These are phyloP conservation scores for Fraxinus velutina DNA, from an alignment of 305 asterid genomes.

Conservation along the genomic window DNA sequence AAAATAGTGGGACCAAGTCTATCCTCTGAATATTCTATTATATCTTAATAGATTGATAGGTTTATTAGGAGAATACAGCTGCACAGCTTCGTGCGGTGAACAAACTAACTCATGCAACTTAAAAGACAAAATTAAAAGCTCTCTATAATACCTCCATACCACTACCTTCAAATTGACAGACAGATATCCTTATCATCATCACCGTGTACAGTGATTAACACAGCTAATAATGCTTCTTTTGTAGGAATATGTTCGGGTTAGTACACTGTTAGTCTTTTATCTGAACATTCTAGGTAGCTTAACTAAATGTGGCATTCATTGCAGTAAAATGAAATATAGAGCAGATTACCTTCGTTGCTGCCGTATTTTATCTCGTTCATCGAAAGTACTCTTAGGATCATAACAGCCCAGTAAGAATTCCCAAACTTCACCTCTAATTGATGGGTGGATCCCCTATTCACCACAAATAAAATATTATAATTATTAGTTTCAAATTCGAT, in stretches of 20 bases:
- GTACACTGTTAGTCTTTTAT: background rate
- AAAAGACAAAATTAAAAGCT: background rate
- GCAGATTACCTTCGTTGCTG: constrained; percentile 55
- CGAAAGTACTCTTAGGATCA: constrained; percentile 67
- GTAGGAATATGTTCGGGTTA: background rate
- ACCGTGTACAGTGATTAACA: background rate
- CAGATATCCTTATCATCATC: constrained; percentile 3
- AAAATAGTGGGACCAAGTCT: background rate
- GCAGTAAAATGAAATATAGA: background rate
- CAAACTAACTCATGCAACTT: background rate
- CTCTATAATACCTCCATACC: background rate
- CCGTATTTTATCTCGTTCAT: constrained; percentile 62
- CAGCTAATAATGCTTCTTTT: constrained; percentile 9
- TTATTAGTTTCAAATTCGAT: constrained; percentile 25
- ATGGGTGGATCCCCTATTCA: constrained; percentile 83
- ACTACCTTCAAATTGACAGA: constrained; percentile 2
- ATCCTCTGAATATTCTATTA: background rate
- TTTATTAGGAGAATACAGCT: background rate
- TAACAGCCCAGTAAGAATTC: constrained; percentile 79
- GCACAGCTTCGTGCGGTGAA: background rate
- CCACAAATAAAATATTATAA: constrained; percentile 24
- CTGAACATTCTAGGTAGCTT: constrained; percentile 12
- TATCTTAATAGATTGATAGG: background rate
- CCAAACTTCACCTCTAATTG: constrained; percentile 97
- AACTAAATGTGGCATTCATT: background rate